Percentiles rank a stretch among this genome's conserved stretches.
Evolutionary conservation across 2,329 filamentous ascomycete species (phyloP).

Genomic region (Dactylellina cionopaga): DNA sequence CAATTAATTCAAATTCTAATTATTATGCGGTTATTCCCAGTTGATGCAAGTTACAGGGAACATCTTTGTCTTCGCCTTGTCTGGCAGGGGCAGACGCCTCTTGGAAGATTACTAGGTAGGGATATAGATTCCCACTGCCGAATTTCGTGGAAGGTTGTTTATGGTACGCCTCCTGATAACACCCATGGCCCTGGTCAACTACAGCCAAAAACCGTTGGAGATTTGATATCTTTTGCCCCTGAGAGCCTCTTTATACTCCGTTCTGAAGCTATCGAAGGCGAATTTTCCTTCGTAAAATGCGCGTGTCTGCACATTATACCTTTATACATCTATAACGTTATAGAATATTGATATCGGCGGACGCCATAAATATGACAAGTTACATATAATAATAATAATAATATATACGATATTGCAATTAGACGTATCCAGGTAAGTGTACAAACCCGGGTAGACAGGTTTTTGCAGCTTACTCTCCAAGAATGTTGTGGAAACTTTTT

Average conservation of each 20-base stretch:
- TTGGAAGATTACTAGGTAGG: slow-evolving; percentile 34
- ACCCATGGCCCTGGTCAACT: slow-evolving; percentile 18
- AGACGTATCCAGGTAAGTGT: too few relatives aligned
- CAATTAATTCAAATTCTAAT: slow-evolving; percentile 11
- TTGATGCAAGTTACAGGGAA: slow-evolving; percentile 35
- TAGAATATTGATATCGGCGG: too few relatives aligned
- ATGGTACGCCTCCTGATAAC: slow-evolving; percentile 25
- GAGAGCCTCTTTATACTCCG: slow-evolving; percentile 18
- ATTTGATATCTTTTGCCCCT: slow-evolving; percentile 43
- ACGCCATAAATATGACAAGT: slow-evolving; percentile 32
- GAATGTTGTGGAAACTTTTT: too few relatives aligned
- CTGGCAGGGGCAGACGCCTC: slow-evolving; percentile 16
- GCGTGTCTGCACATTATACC: slow-evolving; percentile 48
- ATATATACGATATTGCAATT: too few relatives aligned
- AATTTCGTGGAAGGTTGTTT: slow-evolving; percentile 25
- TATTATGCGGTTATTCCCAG: slow-evolving; percentile 24
- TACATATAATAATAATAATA: neutral
- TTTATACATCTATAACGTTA: too few relatives aligned
- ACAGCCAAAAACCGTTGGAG: slow-evolving; percentile 42
- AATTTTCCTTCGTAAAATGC: too few relatives aligned
- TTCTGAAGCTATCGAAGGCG: neutral
- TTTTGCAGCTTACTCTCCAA: too few relatives aligned
- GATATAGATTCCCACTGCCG: slow-evolving; percentile 9
- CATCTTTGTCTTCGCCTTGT: slow-evolving; percentile 3
- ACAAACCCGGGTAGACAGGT: too few relatives aligned